These are phyloP conservation scores for Lachnellula occidentalis DNA, from an alignment of 2,329 filamentous ascomycete genomes.

Conservation along the genomic window DNA sequence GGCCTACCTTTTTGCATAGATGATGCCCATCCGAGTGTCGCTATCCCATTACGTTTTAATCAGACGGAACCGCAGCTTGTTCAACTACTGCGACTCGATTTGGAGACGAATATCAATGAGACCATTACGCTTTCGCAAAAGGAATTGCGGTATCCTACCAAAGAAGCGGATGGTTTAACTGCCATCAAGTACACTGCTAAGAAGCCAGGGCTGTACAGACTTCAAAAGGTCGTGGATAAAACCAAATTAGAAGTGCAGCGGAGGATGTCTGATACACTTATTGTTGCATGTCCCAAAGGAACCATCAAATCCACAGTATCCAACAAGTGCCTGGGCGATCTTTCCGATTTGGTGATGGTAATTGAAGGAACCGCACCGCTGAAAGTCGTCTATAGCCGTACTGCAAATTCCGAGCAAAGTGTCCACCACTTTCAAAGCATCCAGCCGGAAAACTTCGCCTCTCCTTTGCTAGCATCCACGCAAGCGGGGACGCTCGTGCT, in stretches of 20 bases:
- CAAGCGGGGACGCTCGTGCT: constrained; percentile 52
- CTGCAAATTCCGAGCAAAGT: constrained; percentile 75
- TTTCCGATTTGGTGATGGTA: constrained; percentile 79
- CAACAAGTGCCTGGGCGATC: constrained; percentile 76
- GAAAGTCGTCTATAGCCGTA: constrained; percentile 86
- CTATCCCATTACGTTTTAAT: constrained; percentile 86
- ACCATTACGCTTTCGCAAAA: constrained; percentile 68
- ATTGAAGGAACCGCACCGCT: constrained; percentile 86
- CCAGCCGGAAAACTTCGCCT: constrained; percentile 79
- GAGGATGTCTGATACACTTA: constrained; percentile 68
- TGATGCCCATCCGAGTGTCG: constrained; percentile 51
- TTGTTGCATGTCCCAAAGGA: constrained; percentile 81
- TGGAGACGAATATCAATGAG: constrained; percentile 76
- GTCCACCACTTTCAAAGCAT: constrained; percentile 90
- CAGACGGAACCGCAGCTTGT: constrained; percentile 85
- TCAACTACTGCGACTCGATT: constrained; percentile 80
- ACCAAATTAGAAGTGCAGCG: constrained; percentile 90
- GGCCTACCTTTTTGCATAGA: constrained; percentile 77
- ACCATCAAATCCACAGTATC: constrained; percentile 58
- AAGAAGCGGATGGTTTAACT: constrained; percentile 51
- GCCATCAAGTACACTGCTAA: constrained; percentile 69
- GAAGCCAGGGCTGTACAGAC: constrained; percentile 80
- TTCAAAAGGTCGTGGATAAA: constrained; percentile 82
- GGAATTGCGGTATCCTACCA: constrained; percentile 65
- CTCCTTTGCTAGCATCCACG: constrained; percentile 63